Conservation (phyloP, 169 alveolate genomes). For the Eimeria sp. region DNA sequence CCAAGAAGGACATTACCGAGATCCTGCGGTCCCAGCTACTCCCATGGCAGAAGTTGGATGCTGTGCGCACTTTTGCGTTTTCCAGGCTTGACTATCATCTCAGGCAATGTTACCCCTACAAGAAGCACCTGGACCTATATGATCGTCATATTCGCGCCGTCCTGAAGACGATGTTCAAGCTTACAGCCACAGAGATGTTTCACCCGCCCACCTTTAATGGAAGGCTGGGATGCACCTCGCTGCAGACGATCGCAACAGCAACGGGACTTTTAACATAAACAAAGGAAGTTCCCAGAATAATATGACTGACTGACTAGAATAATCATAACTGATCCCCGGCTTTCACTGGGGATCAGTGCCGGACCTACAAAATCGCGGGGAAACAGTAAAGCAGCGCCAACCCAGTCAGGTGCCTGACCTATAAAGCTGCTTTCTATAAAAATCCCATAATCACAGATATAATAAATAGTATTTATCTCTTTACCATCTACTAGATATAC, state of each 20-base stretch:
- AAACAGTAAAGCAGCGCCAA: too few relatives aligned
- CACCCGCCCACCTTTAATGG: background rate
- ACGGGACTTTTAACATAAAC: background rate
- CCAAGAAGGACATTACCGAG: background rate
- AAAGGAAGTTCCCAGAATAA: too few relatives aligned
- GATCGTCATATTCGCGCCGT: background rate
- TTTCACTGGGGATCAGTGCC: too few relatives aligned
- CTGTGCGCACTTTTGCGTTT: background rate
- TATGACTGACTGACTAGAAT: too few relatives aligned
- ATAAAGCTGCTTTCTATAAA: too few relatives aligned
- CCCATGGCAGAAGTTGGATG: slow-evolving; percentile 11
- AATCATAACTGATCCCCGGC: too few relatives aligned
- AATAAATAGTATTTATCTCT: too few relatives aligned
- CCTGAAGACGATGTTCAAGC: background rate
- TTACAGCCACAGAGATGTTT: background rate
- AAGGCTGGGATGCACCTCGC: background rate
- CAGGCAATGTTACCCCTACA: slow-evolving; percentile 1
- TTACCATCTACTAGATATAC: too few relatives aligned
- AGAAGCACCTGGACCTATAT: background rate
- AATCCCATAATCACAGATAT: too few relatives aligned
- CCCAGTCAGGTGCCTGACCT: too few relatives aligned
- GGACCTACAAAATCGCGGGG: too few relatives aligned
- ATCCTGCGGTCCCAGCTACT: background rate
- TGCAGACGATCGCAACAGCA: background rate
- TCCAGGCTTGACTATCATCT: background rate